Base-by-base conservation (phyloP, 768 basidiomycete species). In the Gelatoporia subvermispora region DNA sequence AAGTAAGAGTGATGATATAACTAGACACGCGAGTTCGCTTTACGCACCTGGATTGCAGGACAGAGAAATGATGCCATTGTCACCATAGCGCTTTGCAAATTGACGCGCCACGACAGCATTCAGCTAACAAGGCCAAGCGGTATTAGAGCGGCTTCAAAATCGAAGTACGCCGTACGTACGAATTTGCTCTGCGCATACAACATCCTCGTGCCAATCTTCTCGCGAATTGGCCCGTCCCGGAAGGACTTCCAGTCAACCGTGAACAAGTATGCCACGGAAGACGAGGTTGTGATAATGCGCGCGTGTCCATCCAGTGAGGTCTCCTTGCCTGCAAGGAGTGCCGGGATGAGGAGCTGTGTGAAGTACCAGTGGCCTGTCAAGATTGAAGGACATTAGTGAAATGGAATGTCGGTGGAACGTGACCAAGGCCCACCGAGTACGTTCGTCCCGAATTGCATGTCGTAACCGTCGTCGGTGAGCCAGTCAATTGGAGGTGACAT, bases 361-460 rank as follows among this genome's bases (percentile, higher is more conserved):
- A 49, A 52, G 49, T 36, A 54, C 48, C 53, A 53, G 13, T 35
- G 47, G 1, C 79, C 78, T 49, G n/a, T n/a, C n/a, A 24, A 16
- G 24, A 31, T n/a, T 28, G 15, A 7, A 41, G 41, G 7, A 21
- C 15, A 41, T 8, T 8, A 7, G 41, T 9, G 11, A 4, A 65
- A 62, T 18, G 71, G 42, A 41, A 45, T 48, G 47, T 38, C 52
- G 47, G 49, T 43, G 15, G 22, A 42, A n/a, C n/a, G n/a, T n/a
- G n/a, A n/a, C n/a, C n/a, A 1, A 31, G 5, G 8, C 59, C 25
- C 51, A 72, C 79, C 78, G 11, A 81, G 50, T n/a, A 76, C 75
- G 52, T 82, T 81, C 1, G 73, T 75, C 11, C 76, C 80, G 44
- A 78, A 82, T 46, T 77, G 73, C 20, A 77, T 57, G 55, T 81